Conservation (phyloP, 495 filamentous ascomycete genomes). For the Glutinoglossum americanum region DNA sequence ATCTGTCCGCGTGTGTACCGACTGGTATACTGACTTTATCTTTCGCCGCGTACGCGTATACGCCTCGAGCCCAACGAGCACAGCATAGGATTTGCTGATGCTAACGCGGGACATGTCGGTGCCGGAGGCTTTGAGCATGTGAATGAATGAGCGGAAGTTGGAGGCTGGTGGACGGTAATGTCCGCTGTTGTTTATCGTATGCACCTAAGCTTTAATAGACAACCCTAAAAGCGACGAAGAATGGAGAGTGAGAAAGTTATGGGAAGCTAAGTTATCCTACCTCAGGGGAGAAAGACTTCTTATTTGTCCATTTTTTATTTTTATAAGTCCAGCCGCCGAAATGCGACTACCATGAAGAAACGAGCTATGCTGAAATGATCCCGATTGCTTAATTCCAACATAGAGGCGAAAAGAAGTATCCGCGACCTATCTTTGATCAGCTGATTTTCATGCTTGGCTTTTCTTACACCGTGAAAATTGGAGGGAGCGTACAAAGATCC, state of each 20-base stretch:
- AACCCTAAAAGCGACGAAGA: background rate
- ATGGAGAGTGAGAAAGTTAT: background rate
- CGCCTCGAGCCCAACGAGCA: slow-evolving; percentile 61
- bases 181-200: slow-evolving; percentile 28
- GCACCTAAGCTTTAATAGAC: slow-evolving; percentile 6
- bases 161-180: slow-evolving; percentile 67
- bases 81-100: slow-evolving; percentile 60
- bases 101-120: slow-evolving; percentile 61
- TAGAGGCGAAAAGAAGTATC: slow-evolving; percentile 77
- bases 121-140: slow-evolving; percentile 43
- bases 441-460: no score
- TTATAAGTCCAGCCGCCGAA: slow-evolving; percentile 65
- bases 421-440: slow-evolving; percentile 22
- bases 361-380: slow-evolving; percentile 75
- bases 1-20: slow-evolving; percentile 9
- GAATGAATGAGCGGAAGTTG: slow-evolving; percentile 66
- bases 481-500: slow-evolving; percentile 50
- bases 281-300: slow-evolving; percentile 25
- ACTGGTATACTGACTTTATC: slow-evolving; percentile 23
- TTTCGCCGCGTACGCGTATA: slow-evolving; percentile 43
- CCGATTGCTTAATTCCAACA: slow-evolving; percentile 74
- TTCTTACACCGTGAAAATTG: background rate
- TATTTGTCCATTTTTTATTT: slow-evolving; percentile 58
- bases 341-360: slow-evolving; percentile 71
- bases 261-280: slow-evolving; percentile 7